Evolutionary conservation across 1,284 basidiomycete genomes (phyloP).

Genomic region (Ganoderma meredithae): DNA sequence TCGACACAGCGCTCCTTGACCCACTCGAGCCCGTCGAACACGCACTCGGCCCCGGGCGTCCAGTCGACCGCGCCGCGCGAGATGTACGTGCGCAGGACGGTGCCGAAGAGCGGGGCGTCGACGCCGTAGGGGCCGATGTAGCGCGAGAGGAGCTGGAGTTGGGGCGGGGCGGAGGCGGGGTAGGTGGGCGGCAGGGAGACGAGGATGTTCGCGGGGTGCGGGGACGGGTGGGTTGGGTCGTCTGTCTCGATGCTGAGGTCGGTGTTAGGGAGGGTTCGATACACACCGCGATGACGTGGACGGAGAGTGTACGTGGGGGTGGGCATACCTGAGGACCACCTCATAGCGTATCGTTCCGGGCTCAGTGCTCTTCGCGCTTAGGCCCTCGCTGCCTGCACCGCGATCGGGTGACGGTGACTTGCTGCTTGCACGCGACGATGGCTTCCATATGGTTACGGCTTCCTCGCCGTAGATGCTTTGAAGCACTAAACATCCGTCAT

Average conservation of each 20-base stretch:
- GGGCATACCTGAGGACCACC: conserved; percentile 55
- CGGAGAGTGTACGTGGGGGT: too few species aligned
- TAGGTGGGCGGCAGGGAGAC: conserved; percentile 81
- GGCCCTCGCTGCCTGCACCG: conserved; percentile 9
- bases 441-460: conserved; percentile 63
- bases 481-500: too few species aligned
- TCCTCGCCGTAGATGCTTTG: conserved; percentile 85
- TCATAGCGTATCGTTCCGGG: conserved; percentile 70
- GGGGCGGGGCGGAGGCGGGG: conserved; percentile 75
- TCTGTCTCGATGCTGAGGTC: conserved; percentile 23
- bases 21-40: conserved; percentile 88
- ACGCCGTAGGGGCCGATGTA: conserved; percentile 86
- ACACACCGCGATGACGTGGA: background rate
- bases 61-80: conserved; percentile 80
- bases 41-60: conserved; percentile 76
- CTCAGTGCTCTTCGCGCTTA: conserved; percentile 22
- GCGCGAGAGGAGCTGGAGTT: conserved; percentile 85
- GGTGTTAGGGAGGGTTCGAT: background rate
- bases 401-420: conserved; percentile 32
- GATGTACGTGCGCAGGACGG: conserved; percentile 84
- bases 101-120: conserved; percentile 77
- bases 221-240: conserved; percentile 6
- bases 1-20: conserved; percentile 69
- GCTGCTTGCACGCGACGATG: conserved; percentile 26
- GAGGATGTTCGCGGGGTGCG: conserved; percentile 59